These are phyloP conservation scores for Brassica hybrid DNA, from an alignment of 441 rosid genomes.

Conservation along the genomic window DNA sequence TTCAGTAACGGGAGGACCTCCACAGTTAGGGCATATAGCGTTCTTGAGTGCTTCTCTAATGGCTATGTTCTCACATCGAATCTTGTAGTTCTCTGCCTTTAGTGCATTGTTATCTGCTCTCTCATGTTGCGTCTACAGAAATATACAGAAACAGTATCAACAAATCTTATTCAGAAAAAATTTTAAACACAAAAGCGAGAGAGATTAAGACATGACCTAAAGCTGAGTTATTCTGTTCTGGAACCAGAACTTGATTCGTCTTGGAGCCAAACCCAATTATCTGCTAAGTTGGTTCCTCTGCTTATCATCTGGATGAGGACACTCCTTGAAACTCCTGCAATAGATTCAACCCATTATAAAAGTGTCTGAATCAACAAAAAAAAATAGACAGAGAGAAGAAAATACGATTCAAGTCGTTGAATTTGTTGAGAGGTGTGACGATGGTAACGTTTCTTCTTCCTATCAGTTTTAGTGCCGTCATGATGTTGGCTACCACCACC, in stretches of 20 bases:
- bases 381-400: background rate
- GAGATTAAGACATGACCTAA: too few relatives aligned
- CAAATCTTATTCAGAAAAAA: conserved; percentile 8
- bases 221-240: conserved; percentile 57
- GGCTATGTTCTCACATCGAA: conserved; percentile 89
- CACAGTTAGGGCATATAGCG: too few relatives aligned
- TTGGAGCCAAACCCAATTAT: conserved; percentile 37
- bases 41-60: conserved; percentile 73
- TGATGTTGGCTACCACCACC: conserved; percentile 38
- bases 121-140: too few relatives aligned
- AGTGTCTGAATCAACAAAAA: too few relatives aligned
- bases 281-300: conserved; percentile 80
- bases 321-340: conserved; percentile 73
- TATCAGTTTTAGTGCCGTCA: conserved; percentile 60
- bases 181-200: background rate
- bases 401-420: conserved; percentile 87
- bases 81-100: conserved; percentile 83
- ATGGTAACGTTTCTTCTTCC: conserved; percentile 86
- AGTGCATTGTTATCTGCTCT: conserved; percentile 41
- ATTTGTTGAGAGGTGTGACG: conserved; percentile 93
- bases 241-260: too few relatives aligned
- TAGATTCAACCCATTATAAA: background rate
- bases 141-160: background rate
- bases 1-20: too few relatives aligned
- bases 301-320: conserved; percentile 56